These are phyloP conservation scores for Schizophyllum commune DNA, from an alignment of 1,284 basidiomycete species.

Conservation along the genomic window DNA sequence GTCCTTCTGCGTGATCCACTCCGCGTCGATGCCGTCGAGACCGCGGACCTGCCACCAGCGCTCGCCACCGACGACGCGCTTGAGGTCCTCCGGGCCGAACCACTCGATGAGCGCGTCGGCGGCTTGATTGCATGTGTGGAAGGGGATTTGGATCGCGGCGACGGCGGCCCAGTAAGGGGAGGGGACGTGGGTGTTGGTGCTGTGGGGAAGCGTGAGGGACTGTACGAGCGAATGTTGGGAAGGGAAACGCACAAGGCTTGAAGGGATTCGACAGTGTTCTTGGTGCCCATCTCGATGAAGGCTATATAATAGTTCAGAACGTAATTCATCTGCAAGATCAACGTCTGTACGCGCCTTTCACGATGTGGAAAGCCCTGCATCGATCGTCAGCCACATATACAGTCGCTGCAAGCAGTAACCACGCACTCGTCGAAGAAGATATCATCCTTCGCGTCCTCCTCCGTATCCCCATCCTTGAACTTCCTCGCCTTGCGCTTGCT, in stretches of 20 bases:
- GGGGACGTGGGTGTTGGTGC: slow-evolving; percentile 72
- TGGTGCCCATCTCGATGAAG: slow-evolving; percentile 52
- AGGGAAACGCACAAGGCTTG: slow-evolving; percentile 42
- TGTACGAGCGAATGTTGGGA: neutral
- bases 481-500: slow-evolving; percentile 39
- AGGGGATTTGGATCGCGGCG: slow-evolving; percentile 58
- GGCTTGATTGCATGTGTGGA: slow-evolving; percentile 55
- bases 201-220: slow-evolving; percentile 14
- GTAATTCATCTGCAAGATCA: neutral
- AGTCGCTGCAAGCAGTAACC: neutral
- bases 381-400: neutral
- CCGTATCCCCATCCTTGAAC: slow-evolving; percentile 24
- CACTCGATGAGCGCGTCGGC: slow-evolving; percentile 72
- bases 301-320: slow-evolving; percentile 18
- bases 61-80: slow-evolving; percentile 68
- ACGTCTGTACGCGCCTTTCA: slow-evolving; percentile 30
- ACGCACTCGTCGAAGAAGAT: slow-evolving; percentile 57
- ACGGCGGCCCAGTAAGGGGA: slow-evolving; percentile 74
- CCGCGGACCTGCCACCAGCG: slow-evolving; percentile 84
- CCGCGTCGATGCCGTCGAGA: slow-evolving; percentile 60
- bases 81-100: slow-evolving; percentile 68
- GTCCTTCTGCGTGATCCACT: slow-evolving; percentile 70
- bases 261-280: slow-evolving; percentile 54
- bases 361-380: slow-evolving; percentile 55
- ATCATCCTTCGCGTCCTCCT: slow-evolving; percentile 41